Evolutionary conservation across 495 filamentous ascomycete species (phyloP).

Genomic region (Talaromyces adpressus): DNA sequence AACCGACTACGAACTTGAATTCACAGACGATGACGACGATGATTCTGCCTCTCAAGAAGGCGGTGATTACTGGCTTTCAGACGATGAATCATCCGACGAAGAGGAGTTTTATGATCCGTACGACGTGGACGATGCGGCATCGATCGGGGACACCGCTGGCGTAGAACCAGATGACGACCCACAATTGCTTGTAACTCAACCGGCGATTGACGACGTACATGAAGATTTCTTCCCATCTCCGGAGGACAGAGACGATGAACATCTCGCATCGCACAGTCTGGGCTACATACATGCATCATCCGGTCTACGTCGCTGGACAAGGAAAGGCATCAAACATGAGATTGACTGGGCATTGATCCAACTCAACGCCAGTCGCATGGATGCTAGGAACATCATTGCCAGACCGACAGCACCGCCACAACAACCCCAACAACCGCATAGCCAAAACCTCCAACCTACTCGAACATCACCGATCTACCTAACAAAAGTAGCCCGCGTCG

Average conservation of each 20-base stretch:
- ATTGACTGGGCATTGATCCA: constrained; percentile 95
- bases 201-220: constrained; percentile 80
- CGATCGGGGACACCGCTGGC: constrained; percentile 79
- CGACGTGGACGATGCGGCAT: constrained; percentile 53
- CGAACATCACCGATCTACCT: constrained; percentile 29
- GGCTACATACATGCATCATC: constrained; percentile 86
- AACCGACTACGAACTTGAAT: constrained; percentile 34
- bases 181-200: constrained; percentile 70
- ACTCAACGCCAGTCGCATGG: constrained; percentile 62
- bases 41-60: constrained; percentile 24
- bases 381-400: constrained; percentile 60
- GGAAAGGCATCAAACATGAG: constrained; percentile 69
- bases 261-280: constrained; percentile 67
- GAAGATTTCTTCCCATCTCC: constrained; percentile 63
- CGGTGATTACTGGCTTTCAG: constrained; percentile 33
- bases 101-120: constrained; percentile 29
- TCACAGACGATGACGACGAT: constrained; percentile 44
- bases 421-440: not conserved
- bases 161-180: constrained; percentile 68
- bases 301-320: constrained; percentile 65
- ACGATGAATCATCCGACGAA: constrained; percentile 42
- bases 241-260: constrained; percentile 61
- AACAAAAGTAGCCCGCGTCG: constrained; percentile 35
- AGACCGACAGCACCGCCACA: constrained; percentile 21
- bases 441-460: constrained; percentile 10